Evolutionary conservation across 345 rosid species (phyloP).

Genomic region (Conringia planisiliqua): DNA sequence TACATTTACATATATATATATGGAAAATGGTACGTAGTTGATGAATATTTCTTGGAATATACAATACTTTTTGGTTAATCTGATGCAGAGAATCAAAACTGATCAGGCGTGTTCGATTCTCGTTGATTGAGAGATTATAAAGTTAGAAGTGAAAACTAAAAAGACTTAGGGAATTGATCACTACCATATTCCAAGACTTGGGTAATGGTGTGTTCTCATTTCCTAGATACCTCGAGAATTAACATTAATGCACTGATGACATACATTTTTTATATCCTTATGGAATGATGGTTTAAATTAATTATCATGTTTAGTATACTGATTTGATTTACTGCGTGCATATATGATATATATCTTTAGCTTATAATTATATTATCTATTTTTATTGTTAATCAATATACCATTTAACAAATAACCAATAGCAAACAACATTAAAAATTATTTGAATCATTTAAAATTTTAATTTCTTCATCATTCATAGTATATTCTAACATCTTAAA

Average conservation of each 20-base stretch:
- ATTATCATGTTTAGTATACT: not conserved
- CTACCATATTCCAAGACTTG: conserved; percentile 29
- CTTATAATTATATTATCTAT: too few relatives aligned
- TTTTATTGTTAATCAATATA: too few relatives aligned
- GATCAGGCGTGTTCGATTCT: conserved; percentile 30
- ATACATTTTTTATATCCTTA: not conserved
- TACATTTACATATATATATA: not conserved
- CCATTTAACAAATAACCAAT: too few relatives aligned
- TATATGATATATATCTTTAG: not conserved
- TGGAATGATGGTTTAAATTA: conserved; percentile 9
- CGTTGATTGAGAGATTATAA: conserved; percentile 14
- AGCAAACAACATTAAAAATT: too few relatives aligned
- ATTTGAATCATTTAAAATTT: too few relatives aligned
- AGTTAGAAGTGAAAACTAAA: conserved; percentile 21
- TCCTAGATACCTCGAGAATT: conserved; percentile 34
- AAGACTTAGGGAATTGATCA: conserved; percentile 34
- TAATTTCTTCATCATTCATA: too few relatives aligned
- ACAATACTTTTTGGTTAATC: conserved; percentile 1
- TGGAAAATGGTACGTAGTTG: conserved; percentile 11
- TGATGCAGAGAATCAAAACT: conserved; percentile 29
- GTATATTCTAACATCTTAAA: too few relatives aligned
- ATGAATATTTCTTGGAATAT: conserved; percentile 5
- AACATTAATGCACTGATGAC: conserved; percentile 32
- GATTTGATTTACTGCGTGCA: not conserved
- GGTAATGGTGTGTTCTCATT: conserved; percentile 28